These are phyloP conservation scores for Lyophyllum semitale DNA, from an alignment of 768 basidiomycete species.

Conservation along the genomic window DNA sequence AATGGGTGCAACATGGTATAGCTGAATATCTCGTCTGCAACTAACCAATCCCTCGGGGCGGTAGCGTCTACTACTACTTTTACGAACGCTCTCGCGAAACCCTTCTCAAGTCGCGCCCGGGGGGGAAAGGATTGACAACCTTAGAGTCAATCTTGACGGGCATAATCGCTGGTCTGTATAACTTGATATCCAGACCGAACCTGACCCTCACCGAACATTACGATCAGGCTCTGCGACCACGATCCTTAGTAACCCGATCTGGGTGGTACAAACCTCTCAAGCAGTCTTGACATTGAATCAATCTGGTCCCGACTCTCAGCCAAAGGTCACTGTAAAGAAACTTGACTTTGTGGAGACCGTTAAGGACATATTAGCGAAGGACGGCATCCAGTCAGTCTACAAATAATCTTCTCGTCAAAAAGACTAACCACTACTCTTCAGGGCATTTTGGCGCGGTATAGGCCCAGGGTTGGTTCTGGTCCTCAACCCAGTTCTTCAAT, in stretches of 20 bases:
- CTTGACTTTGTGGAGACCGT: slow-evolving; percentile 70
- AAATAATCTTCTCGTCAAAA: not conserved
- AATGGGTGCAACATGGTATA: slow-evolving; percentile 67
- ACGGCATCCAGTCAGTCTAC: slow-evolving; percentile 53
- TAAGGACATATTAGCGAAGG: slow-evolving; percentile 66
- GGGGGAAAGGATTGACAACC: slow-evolving; percentile 74
- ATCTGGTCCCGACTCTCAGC: slow-evolving; percentile 24
- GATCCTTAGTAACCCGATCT: slow-evolving; percentile 89
- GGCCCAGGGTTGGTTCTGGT: slow-evolving; percentile 93
- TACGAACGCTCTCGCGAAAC: slow-evolving; percentile 70
- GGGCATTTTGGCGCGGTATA: slow-evolving; percentile 91
- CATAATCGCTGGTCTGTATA: slow-evolving; percentile 72
- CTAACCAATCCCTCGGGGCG: slow-evolving; percentile 2
- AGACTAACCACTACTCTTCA: slow-evolving; percentile 14
- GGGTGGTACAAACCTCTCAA: slow-evolving; percentile 95
- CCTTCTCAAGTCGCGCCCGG: slow-evolving; percentile 54
- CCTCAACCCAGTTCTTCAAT: slow-evolving; percentile 92
- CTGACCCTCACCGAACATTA: not conserved
- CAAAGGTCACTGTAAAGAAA: slow-evolving; percentile 40
- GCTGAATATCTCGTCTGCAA: not conserved
- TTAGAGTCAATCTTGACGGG: slow-evolving; percentile 90
- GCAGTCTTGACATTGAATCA: slow-evolving; percentile 60
- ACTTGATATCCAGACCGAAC: not conserved
- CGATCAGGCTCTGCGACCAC: slow-evolving; percentile 81
- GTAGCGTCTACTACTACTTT: slow-evolving; percentile 91